A percentile compares a stretch with the other conserved stretches of the same genome.
phyloP scores from a whole-genome alignment of 148 eudicot genomes.

The Salicornia ramosissima region DNA sequence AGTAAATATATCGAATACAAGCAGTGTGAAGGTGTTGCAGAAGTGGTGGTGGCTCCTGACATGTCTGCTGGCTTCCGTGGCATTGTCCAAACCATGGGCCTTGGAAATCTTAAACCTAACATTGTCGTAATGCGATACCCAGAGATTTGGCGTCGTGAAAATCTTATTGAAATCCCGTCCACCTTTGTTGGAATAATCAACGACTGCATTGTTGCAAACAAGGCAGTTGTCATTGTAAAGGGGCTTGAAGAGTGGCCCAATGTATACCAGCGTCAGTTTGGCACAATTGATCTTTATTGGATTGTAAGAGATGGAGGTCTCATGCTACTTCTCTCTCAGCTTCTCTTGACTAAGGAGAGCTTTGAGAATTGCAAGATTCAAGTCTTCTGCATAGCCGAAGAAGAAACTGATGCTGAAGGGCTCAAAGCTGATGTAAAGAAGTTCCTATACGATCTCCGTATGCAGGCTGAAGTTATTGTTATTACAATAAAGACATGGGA shows the following conservation, averaged over 20 bases:
- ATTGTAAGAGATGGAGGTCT: slow-evolving; percentile 97
- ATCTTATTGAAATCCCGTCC: slow-evolving; percentile 76
- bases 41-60: slow-evolving; percentile 86
- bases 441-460: slow-evolving; percentile 86
- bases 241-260: slow-evolving; percentile 99
- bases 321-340: slow-evolving; percentile 97
- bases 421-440: slow-evolving; percentile 87
- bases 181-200: slow-evolving; percentile 92
- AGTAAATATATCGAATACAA: slow-evolving; percentile 87
- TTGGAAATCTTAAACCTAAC: slow-evolving; percentile 94
- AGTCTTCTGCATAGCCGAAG: slow-evolving; percentile 97
- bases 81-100: slow-evolving; percentile 96
- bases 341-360: slow-evolving; percentile 85
- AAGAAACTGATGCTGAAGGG: slow-evolving; percentile 85
- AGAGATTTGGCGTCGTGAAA: slow-evolving; percentile 97
- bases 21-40: slow-evolving; percentile 95
- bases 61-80: slow-evolving; percentile 93
- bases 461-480: slow-evolving; percentile 97
- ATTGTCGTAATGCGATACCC: slow-evolving; percentile 95
- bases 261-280: slow-evolving; percentile 83
- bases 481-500: slow-evolving; percentile 93
- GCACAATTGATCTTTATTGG: slow-evolving; percentile 97
- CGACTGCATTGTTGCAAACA: slow-evolving; percentile 96
- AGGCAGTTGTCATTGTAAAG: slow-evolving; percentile 96
- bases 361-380: slow-evolving; percentile 97